Base-by-base conservation (phyloP, 208 protist genomes). In the Acanthamoeba triangularis region DNA sequence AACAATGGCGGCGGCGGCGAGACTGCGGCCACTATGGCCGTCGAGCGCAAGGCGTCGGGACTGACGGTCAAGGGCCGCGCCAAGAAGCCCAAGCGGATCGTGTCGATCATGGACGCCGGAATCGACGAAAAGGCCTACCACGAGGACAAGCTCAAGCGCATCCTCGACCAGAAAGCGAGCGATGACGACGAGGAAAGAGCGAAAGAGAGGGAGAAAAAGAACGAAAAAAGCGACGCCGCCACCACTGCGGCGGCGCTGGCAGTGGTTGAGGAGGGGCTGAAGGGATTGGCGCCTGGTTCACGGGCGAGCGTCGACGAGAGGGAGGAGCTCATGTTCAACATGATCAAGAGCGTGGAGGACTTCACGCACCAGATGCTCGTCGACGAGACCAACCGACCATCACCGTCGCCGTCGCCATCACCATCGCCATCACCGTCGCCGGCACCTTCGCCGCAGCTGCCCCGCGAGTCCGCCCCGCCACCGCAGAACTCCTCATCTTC, bases 1-100 rank as follows among this genome's bases (percentile, higher is more conserved):
- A 56, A 56, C 52, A 18, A 56, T 7, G 52, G 16, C 52, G 16
- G 52, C 11, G 52, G 14, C 1, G 52, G 16, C 37, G 37, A 56
- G 52, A 18, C 52, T 56, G 52, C 52, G 52, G 5, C 52, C 3
- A 7, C 52, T 1, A 18, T n/a, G 59, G 18, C 59, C 16, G 7
- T 23, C 16, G 54, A 61, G 54, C 54, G 54, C 54, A 61, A 61
- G 54, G 16, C 54, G 20, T 13, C 54, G 11, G 54, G 54, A 13
- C 16, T 23, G 61, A 11, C 8, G 11, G 61, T 20, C 13, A 67
- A 67, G 23, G 28, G 28, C 61, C 13, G 61, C 6, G 61, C 61
- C 61, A 67, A 67, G 61, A 67, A 67, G 61, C 61, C 61, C 61
- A 67, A 67, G 61, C 61, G 61, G 61, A 67, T 67, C 61, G 61